Evolutionary conservation across 2,329 filamentous ascomycete species (phyloP), one percentile per base, ranked within the genome.

Genomic region (Fusarium agapanthi): DNA sequence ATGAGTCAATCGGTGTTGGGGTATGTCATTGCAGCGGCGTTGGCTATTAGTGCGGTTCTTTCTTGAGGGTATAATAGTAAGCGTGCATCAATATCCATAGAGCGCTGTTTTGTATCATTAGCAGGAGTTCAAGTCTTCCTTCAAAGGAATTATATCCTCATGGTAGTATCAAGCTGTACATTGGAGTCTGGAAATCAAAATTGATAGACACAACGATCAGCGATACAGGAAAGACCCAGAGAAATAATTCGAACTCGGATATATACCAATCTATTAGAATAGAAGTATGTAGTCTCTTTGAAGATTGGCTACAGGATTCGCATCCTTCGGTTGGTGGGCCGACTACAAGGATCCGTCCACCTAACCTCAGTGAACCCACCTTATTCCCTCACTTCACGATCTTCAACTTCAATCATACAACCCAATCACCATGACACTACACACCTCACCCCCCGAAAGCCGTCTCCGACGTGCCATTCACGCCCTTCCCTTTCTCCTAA

Each of bases 401-500:
- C 15, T 13, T 40, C 12, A 12, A 12, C 20, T 15, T 14, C 14
- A 16, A 37, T 18, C 47, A n/a, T 34, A 34, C 1, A 28, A 10
- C 10, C n/a, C 7, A 38, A 28, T 11, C 30, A 55, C 1, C 11
- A 72, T 73, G 70, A 4, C 15, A 41, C 6, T 22, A 13, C 38
- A 22, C 12, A 9, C 14, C 11, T 15, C 26, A 7, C 0, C 20
- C 6, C 35, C 45, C 7, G 44, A 71, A 22, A 69, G 61, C 40
- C 47, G 66, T 7, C 53, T 70, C 6, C 15, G 44, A 28, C 75
- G 75, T 5, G 76, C 75, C 10, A 30, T 78, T 4, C 28, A 67
- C 28, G 75, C 69, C 7, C 38, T 75, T 1, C 76, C 77, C 4
- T 70, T 79, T 18, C 61, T 79, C 15, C 55, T 51, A 13, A 24